These are phyloP conservation scores for Bipolaris zeicola DNA, from an alignment of 2,329 filamentous ascomycete species.

Conservation along the genomic window DNA sequence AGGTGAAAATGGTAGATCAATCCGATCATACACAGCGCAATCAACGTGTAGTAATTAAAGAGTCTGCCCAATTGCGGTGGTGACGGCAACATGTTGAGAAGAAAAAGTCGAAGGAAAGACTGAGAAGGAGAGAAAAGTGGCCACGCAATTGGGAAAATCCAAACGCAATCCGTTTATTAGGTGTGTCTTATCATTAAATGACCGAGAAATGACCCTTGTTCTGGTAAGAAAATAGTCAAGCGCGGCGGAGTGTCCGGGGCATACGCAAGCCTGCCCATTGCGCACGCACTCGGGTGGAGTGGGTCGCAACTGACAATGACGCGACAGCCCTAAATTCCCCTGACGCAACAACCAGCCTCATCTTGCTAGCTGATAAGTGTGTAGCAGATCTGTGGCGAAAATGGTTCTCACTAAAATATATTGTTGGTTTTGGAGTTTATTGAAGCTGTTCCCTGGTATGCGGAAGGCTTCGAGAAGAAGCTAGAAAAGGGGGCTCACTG, in stretches of 20 bases:
- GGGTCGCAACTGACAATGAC: not conserved
- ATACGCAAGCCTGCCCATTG: not conserved
- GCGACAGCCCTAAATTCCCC: not conserved
- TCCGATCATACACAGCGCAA: slow-evolving; percentile 5
- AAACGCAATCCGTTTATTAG: not conserved
- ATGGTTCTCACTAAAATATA: too few relatives aligned
- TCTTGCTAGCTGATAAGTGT: too few relatives aligned
- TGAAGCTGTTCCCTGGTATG: too few relatives aligned
- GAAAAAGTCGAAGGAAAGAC: not conserved
- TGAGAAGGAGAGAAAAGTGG: not conserved
- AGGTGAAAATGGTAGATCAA: slow-evolving; percentile 8
- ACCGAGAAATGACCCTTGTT: not conserved
- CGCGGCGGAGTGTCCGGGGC: not conserved
- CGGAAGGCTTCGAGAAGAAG: too few relatives aligned
- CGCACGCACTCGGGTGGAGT: not conserved
- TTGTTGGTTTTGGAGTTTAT: too few relatives aligned
- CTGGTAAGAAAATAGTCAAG: not conserved
- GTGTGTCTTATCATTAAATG: not conserved
- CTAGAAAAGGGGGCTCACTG: too few relatives aligned
- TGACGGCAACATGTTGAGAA: not conserved
- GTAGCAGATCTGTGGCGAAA: too few relatives aligned
- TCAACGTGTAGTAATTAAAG: not conserved
- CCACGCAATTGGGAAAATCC: too few relatives aligned
- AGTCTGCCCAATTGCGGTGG: not conserved
- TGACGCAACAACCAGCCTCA: not conserved